Base-by-base conservation (phyloP, 371 early-diverging fungal species). In the Mucor racemosus region DNA sequence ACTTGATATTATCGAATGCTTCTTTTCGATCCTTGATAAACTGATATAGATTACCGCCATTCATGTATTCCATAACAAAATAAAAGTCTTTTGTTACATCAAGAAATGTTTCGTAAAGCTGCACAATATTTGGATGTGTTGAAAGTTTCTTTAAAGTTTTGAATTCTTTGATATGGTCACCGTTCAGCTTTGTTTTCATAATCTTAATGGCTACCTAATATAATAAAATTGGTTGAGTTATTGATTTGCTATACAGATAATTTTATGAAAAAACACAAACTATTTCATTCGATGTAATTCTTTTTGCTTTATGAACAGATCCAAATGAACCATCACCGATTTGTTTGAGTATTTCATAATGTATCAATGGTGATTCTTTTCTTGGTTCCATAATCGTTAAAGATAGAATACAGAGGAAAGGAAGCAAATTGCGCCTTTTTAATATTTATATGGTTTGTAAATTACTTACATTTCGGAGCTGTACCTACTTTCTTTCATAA, bases 301-400 rank as follows among this genome's bases (percentile, higher is more conserved):
- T 86, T 58, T 76, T 76, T 2, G 94, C 96, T 73, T 86, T 79
- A 58, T 92, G 84, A 7, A 97, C 98, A 11, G 92, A 84, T 42
- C 97, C 97, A 79, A 96, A 97, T 15, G 95, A 93, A 11, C 98
- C 98, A 66, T 93, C 89, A 41, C 97, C 97, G 4, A 97, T 82
- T 62, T 94, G 88, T 67, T 91, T 84, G 31, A 90, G 39, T 7
- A 93, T 77, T 48, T 85, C 77, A 82, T 95, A 97, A 66, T 86
- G 86, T 72, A 86, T 79, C 19, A 46, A 31, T 34, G 60, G 60
- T 35, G 59, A 34, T 35, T 60, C 55, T 34, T 69, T 64, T 64
- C 53, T 64, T 44, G 54, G 46, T 53, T 54, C 42, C n/a, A 42
- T 54, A 19, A 54, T 40, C 34, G 15, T 31, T 40, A 39, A 41